phyloP scores from a whole-genome alignment of 768 basidiomycete genomes.

The Dioszegia crocea region DNA sequence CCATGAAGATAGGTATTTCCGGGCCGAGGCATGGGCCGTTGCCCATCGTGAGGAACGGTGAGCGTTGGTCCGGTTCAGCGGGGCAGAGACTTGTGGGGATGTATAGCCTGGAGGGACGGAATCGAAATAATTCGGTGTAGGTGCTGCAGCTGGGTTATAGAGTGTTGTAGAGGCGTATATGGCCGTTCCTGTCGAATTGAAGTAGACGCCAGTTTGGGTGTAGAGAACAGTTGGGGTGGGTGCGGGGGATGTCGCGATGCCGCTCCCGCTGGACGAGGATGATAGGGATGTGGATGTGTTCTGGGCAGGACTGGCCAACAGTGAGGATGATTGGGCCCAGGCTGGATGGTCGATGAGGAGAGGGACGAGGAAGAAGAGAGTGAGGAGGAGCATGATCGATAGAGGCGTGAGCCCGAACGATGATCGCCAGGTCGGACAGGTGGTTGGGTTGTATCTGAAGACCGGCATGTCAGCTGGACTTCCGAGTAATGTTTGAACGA shows the following conservation, averaged over 20 bases:
- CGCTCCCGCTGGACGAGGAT: neutral
- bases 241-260: neutral
- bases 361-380: too few species aligned
- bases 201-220: constrained; percentile 10
- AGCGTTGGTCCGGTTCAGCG: neutral
- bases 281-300: neutral
- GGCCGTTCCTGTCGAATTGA: constrained; percentile 8
- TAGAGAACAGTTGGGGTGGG: neutral
- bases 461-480: too few species aligned
- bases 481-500: too few species aligned
- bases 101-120: constrained; percentile 18
- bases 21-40: constrained; percentile 39
- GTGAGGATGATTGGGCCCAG: too few species aligned
- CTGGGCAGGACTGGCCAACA: too few species aligned
- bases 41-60: constrained; percentile 32
- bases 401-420: too few species aligned
- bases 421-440: too few species aligned
- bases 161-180: constrained; percentile 2
- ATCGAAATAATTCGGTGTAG: constrained; percentile 8
- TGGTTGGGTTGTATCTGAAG: too few species aligned
- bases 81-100: constrained; percentile 15
- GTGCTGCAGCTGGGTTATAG: constrained; percentile 4
- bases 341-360: neutral
- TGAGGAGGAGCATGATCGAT: too few species aligned
- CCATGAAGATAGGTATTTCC: constrained; percentile 52